Conservation (phyloP, 352 stramenopile species). For the Globisporangium yorkense region DNA sequence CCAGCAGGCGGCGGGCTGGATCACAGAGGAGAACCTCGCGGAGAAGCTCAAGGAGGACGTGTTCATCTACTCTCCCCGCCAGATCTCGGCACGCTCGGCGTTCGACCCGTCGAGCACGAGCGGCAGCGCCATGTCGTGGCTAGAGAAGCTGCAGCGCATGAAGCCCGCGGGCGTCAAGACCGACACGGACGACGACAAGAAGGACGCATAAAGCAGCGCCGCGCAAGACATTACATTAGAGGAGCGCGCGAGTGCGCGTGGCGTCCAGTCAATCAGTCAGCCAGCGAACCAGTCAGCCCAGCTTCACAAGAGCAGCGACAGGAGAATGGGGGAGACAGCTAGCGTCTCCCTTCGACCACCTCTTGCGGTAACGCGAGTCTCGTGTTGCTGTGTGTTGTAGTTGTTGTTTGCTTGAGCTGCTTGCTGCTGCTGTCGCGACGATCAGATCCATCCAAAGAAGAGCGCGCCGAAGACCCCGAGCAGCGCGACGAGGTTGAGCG, state of each 20-base stretch:
- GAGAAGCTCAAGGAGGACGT: constrained; percentile 83
- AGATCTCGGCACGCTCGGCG: constrained; percentile 56
- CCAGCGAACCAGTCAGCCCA: no score
- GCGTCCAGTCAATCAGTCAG: not conserved
- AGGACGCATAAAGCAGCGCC: constrained; percentile 10
- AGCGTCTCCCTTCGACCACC: not conserved
- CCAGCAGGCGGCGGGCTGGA: constrained; percentile 65
- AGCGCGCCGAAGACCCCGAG: constrained; percentile 26
- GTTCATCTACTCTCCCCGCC: constrained; percentile 78
- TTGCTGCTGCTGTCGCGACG: not conserved
- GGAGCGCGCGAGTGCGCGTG: not conserved
- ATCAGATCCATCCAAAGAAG: constrained; percentile 29
- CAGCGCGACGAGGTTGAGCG: constrained; percentile 43
- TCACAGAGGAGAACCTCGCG: constrained; percentile 59
- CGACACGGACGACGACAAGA: constrained; percentile 16
- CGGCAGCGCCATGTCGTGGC: constrained; percentile 73
- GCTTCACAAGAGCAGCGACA: not conserved
- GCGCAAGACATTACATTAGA: constrained; percentile 15
- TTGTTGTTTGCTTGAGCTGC: not conserved
- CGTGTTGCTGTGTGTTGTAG: not conserved
- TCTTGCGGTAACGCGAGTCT: not conserved
- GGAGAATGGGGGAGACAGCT: no score
- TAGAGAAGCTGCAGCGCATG: constrained; percentile 87
- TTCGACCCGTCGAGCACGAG: constrained; percentile 65
- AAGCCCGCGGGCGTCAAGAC: constrained; percentile 56